Base-by-base conservation (phyloP, 306 rosid genomes). In the Ormosia emarginata region DNA sequence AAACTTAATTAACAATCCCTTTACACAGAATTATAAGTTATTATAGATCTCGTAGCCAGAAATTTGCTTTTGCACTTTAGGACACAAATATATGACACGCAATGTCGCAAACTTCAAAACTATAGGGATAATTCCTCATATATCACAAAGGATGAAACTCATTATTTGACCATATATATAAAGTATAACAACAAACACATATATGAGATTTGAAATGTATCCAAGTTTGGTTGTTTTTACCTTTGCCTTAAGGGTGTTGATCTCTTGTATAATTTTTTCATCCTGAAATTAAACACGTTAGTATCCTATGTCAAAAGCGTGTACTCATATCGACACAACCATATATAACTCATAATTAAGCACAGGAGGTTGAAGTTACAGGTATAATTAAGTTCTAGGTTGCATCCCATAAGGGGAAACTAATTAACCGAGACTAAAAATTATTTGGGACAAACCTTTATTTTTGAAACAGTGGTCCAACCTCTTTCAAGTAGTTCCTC, bases 191-290 rank as follows among this genome's bases (percentile, higher is more conserved):
- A 62, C 36, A 49, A 77, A n/a, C 55, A 15, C 24, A 24, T 24
- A 24, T 30, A 61, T 34, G 14, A 40, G 34, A 76, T 49, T 64
- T 64, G 53, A 49, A 61, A 34, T 49, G 41, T 11, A 34, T 17
- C 1, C 40, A 39, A 53, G 37, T 67, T 56, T 68, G 29, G 58
- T 55, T 39, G 59, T 18, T 57, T 58, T 77, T 56, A 85, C 89
- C 84, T 79, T 86, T 72, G 71, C 79, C 84, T 74, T 74, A 44
- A 86, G 89, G 65, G 43, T 47, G 46, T 15, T n/a, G 79, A 86
- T 79, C 57, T 82, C 76, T 52, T 74, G 73, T 39, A 43, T 30
- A 61, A 18, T 6, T 14, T 30, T 82, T 49, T 81, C 82, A 72
- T 82, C 89, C 89, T 86, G 80, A 49, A 68, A 86, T 24, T 24